Percentiles rank a stretch among this genome's conserved stretches.
Evolutionary conservation across 148 eudicot species (phyloP).

Genomic region (Chenopodium formosanum): DNA sequence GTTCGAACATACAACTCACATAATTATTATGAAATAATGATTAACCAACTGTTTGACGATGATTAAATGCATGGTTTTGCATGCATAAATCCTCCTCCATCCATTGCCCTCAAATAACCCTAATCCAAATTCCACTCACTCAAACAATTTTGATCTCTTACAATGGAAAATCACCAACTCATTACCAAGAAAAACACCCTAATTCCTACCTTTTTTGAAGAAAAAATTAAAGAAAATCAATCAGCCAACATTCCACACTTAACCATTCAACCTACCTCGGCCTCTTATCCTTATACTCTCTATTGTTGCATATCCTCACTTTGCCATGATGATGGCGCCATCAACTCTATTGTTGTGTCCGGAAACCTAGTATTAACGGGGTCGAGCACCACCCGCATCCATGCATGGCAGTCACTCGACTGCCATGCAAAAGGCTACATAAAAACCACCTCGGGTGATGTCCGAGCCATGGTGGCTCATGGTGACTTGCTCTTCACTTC

Average conservation of each 20-base stretch:
- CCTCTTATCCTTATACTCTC: slow-evolving; percentile 38
- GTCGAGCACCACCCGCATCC: slow-evolving; percentile 50
- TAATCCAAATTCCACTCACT: not conserved
- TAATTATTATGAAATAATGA: not conserved
- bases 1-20: not conserved
- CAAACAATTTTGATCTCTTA: not conserved
- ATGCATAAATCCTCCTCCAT: not conserved
- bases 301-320: slow-evolving; percentile 58
- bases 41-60: not conserved
- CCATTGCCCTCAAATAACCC: not conserved
- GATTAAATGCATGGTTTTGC: not conserved
- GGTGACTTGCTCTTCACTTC: slow-evolving; percentile 50
- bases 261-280: slow-evolving; percentile 9
- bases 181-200: not conserved
- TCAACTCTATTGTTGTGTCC: slow-evolving; percentile 38
- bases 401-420: slow-evolving; percentile 52
- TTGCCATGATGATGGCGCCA: slow-evolving; percentile 41
- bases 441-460: slow-evolving; percentile 33
- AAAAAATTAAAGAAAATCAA: slow-evolving; percentile 8
- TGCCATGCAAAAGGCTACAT: slow-evolving; percentile 48
- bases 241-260: slow-evolving; percentile 3
- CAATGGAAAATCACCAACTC: not conserved
- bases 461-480: slow-evolving; percentile 41
- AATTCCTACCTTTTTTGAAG: not conserved
- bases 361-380: slow-evolving; percentile 45